Conservation (phyloP, 2,329 filamentous ascomycete genomes). For the Alternaria novae-zelandiae region DNA sequence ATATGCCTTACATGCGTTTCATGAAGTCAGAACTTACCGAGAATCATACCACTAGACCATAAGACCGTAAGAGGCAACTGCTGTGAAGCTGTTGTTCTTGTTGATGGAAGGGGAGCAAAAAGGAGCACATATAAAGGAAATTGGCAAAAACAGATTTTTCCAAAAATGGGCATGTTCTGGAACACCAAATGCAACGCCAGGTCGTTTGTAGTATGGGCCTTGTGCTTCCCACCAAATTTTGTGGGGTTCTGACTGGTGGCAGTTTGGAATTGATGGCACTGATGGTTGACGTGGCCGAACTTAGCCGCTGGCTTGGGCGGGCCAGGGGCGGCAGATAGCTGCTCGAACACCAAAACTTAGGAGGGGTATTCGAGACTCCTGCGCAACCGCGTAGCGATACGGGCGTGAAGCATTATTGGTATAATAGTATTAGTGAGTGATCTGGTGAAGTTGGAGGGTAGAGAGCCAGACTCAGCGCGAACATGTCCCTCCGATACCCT, state of each 20-base stretch:
- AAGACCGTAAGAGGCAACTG: slow-evolving; percentile 11
- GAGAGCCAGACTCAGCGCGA: background rate
- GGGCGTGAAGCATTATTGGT: background rate
- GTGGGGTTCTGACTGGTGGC: background rate
- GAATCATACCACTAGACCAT: slow-evolving; percentile 71
- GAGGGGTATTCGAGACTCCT: background rate
- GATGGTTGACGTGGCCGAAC: background rate
- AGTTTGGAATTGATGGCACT: background rate
- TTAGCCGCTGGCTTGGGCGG: background rate
- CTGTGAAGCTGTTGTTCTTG: background rate
- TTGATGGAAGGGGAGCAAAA: background rate
- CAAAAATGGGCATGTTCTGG: background rate
- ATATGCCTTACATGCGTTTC: accelerated
- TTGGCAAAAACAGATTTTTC: accelerated
- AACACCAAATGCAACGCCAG: background rate
- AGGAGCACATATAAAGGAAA: background rate
- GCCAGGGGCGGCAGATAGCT: background rate
- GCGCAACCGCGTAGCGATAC: background rate
- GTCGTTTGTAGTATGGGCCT: background rate
- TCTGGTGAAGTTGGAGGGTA: background rate
- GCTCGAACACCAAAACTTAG: background rate
- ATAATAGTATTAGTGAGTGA: background rate
- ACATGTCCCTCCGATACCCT: background rate
- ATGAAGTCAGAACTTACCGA: slow-evolving; percentile 35
- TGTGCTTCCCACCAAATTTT: background rate